Conservation (phyloP, 257 asterid species). For the Gentiana macrophylla region DNA sequence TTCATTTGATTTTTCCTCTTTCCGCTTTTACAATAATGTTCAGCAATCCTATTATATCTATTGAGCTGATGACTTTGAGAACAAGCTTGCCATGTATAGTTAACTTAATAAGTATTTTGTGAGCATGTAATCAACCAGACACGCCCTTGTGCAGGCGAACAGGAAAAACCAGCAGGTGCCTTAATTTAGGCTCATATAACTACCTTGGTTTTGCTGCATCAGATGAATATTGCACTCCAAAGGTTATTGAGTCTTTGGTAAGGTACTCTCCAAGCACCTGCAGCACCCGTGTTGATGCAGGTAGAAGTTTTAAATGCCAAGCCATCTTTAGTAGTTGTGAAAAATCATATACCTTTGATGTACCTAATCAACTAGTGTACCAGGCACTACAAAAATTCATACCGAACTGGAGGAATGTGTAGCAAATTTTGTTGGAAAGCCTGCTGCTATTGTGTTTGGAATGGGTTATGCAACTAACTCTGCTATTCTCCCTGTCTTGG, state of each 20-base stretch:
- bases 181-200: constrained; percentile 94
- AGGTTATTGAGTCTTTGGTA: constrained; percentile 81
- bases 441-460: constrained; percentile 88
- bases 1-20: not conserved
- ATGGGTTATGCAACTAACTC: constrained; percentile 98
- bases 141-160: constrained; percentile 58
- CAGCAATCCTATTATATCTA: not conserved
- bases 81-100: too few relatives aligned
- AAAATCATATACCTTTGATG: not conserved
- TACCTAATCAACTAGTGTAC: constrained; percentile 9
- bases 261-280: constrained; percentile 80
- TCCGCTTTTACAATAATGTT: too few relatives aligned
- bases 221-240: constrained; percentile 96
- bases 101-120: not conserved
- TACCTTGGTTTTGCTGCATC: constrained; percentile 98
- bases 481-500: constrained; percentile 81
- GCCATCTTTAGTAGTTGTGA: constrained; percentile 1
- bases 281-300: constrained; percentile 93
- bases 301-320: constrained; percentile 26
- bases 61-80: too few relatives aligned
- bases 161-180: constrained; percentile 54
- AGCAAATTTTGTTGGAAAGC: constrained; percentile 84
- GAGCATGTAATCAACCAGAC: not conserved
- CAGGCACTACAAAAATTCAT: constrained; percentile 81
- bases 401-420: constrained; percentile 80